Evolutionary conservation across 2,329 filamentous ascomycete species (phyloP), one percentile per base, ranked within the genome.

Genomic region (Colletotrichum lentis): DNA sequence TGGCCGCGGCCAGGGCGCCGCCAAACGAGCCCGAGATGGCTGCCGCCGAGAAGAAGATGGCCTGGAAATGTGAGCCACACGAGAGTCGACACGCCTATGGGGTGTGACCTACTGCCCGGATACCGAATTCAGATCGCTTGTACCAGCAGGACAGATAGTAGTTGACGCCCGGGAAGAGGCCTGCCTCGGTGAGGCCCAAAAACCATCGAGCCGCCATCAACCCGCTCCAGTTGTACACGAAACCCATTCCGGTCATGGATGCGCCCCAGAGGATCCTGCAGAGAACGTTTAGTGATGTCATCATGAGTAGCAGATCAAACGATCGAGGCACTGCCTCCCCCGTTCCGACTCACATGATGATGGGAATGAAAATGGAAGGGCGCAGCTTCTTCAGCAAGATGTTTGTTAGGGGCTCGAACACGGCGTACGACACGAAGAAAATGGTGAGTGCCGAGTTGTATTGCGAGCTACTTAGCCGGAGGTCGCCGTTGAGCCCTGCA

Each of bases 131-230:
- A 18, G 84, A 86, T 43, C 92, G 85, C 75, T 88, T 90, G 74
- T 96, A 97, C 93, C 93, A 96, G 75, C 91, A 94, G 0, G 89
- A 91, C 0, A 96, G 84, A 75, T 94, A 94, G 77, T 93, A 95
- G 72, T 91, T 91, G 18, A 94, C 87, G 2, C 90, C 90, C 0
- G 91, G 91, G 74, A 92, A 93, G 0, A 95, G 82, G 7, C 91
- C 92, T 10, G 92, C 88, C 76, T 96, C 92, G 18, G 86, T 86
- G 24, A 94, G 80, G 27, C 92, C 92, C 0, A 95, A 82, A 73
- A 93, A 93, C 85, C 85, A 89, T 44, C 88, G 84, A 8, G 88
- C 87, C 3, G 89, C 86, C 82, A 91, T 87, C 18, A 93, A 80
- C 0, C 88, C 88, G 0, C 83, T 84, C 80, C 85, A 91, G 73